Percentiles rank a stretch among this genome's conserved stretches.
Conservation (phyloP, 352 stramenopile genomes). For the Pythium periplocum region DNA sequence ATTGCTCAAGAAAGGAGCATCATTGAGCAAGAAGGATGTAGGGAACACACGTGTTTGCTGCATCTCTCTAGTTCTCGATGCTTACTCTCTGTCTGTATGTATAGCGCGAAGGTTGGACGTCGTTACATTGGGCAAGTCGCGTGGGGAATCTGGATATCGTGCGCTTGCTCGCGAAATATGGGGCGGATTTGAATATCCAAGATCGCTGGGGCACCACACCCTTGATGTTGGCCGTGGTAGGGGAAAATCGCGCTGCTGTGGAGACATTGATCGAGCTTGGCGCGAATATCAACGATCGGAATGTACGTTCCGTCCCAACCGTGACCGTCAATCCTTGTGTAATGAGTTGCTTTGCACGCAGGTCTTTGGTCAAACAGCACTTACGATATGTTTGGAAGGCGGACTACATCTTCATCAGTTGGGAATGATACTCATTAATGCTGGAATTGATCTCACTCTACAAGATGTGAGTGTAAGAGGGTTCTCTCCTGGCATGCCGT, state of each 20-base stretch:
- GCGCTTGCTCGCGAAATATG: conserved; percentile 70
- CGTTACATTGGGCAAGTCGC: conserved; percentile 72
- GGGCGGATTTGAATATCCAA: conserved; percentile 65
- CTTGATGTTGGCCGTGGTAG: conserved; percentile 74
- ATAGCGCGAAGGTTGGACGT: conserved; percentile 70
- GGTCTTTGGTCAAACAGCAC: conserved; percentile 67
- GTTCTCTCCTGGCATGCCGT: neutral
- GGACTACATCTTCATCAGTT: conserved; percentile 56
- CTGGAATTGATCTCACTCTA: conserved; percentile 43
- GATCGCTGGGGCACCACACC: conserved; percentile 74
- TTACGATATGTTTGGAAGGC: conserved; percentile 68
- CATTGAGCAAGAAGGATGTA: conserved; percentile 74
- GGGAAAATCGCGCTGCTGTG: conserved; percentile 51
- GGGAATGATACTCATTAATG: conserved; percentile 71
- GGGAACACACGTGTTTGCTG: neutral
- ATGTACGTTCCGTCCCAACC: conserved; percentile 27
- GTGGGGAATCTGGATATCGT: conserved; percentile 73
- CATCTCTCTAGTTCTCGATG: neutral
- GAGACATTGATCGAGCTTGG: conserved; percentile 68
- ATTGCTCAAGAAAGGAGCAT: conserved; percentile 77
- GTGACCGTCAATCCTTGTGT: neutral
- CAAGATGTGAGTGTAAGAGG: conserved; percentile 42
- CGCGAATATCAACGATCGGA: conserved; percentile 57
- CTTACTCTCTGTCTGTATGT: conserved; percentile 1
- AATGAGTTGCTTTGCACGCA: conserved; percentile 8